Evolutionary conservation across 495 filamentous ascomycete species (phyloP).

Genomic region (Aspergillus wentii): DNA sequence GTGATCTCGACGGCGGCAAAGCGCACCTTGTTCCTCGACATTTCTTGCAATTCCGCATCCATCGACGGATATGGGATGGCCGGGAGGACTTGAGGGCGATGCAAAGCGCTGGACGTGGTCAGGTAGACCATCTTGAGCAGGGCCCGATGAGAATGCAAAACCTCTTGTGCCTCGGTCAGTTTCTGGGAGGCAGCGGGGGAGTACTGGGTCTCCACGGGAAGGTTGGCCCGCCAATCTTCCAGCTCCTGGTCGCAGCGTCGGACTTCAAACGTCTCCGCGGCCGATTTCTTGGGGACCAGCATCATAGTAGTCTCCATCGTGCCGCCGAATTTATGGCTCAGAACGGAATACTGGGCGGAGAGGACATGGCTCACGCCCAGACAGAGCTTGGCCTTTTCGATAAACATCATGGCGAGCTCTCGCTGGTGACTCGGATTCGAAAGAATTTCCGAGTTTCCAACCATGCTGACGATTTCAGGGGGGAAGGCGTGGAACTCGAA

Average conservation of each 20-base stretch:
- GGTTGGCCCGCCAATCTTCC: conserved; percentile 61
- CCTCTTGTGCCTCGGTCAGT: conserved; percentile 45
- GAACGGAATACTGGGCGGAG: conserved; percentile 81
- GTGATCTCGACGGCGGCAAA: conserved; percentile 78
- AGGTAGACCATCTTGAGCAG: conserved; percentile 86
- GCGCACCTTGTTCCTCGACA: conserved; percentile 72
- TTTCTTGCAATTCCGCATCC: conserved; percentile 63
- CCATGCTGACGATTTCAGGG: conserved; percentile 59
- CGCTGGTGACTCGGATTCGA: conserved; percentile 62
- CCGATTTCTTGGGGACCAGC: conserved; percentile 80
- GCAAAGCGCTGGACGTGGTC: conserved; percentile 80
- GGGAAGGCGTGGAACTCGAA: conserved; percentile 71
- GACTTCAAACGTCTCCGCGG: conserved; percentile 70
- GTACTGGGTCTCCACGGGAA: conserved; percentile 66
- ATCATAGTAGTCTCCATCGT: conserved; percentile 81
- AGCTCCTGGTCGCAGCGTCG: conserved; percentile 68
- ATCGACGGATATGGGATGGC: conserved; percentile 57
- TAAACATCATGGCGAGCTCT: conserved; percentile 78
- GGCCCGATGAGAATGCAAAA: conserved; percentile 67
- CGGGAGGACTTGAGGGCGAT: conserved; percentile 81
- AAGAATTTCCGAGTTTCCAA: conserved; percentile 59
- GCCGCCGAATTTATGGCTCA: conserved; percentile 73
- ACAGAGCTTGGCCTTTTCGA: conserved; percentile 87
- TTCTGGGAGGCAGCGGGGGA: conserved; percentile 36
- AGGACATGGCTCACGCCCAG: conserved; percentile 80